Evolutionary conservation across 495 filamentous ascomycete species (phyloP).

Genomic region (Rostrohypoxylon terebratum): DNA sequence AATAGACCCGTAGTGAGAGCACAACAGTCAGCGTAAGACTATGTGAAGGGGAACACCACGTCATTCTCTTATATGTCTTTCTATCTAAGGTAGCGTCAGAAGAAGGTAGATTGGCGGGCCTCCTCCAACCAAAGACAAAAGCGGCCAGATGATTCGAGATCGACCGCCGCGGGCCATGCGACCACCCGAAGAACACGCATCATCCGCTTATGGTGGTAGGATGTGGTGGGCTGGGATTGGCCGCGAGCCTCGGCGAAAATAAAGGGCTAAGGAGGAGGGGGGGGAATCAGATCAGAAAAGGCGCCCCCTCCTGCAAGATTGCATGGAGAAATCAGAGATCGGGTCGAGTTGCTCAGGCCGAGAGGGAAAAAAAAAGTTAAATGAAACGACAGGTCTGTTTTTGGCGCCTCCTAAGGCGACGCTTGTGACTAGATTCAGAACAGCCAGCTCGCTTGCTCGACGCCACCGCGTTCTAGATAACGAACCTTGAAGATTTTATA

Average conservation of each 20-base stretch:
- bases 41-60: conserved; percentile 32
- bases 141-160: conserved; percentile 43
- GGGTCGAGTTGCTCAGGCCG: conserved; percentile 46
- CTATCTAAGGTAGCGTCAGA: background rate
- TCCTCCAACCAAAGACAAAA: conserved; percentile 23
- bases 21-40: conserved; percentile 21
- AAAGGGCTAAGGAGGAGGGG: conserved; percentile 7
- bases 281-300: conserved; percentile 30
- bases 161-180: conserved; percentile 33
- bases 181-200: conserved; percentile 38
- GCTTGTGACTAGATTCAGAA: background rate
- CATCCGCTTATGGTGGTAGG: conserved; percentile 40
- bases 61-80: conserved; percentile 27
- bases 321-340: conserved; percentile 47
- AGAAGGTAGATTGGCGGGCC: conserved; percentile 1
- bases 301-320: conserved; percentile 44
- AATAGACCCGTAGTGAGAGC: background rate
- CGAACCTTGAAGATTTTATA: background rate
- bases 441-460: conserved; percentile 18
- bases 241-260: conserved; percentile 40
- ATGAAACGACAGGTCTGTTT: conserved; percentile 47
- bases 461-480: conserved; percentile 14
- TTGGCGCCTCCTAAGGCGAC: conserved; percentile 1
- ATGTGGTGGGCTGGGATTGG: conserved; percentile 46
- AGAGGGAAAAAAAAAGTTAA: conserved; percentile 38